Percentiles rank a stretch among this genome's conserved stretches.
Conservation (phyloP, 305 asterid genomes). For the Solanum hybrid region DNA sequence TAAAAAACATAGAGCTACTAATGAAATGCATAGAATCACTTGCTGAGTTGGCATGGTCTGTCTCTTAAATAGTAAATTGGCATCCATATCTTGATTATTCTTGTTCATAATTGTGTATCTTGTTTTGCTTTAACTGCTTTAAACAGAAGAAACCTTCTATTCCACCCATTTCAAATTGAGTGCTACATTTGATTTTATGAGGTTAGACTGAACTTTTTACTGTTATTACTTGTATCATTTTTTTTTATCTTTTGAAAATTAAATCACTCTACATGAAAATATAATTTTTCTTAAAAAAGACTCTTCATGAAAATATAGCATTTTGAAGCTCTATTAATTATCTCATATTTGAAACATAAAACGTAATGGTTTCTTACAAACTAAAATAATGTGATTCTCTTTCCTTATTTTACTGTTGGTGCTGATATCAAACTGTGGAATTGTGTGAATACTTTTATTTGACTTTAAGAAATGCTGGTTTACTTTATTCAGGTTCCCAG, state of each 20-base stretch:
- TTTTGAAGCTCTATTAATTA: not conserved
- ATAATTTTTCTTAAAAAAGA: not conserved
- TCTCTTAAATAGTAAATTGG: not conserved
- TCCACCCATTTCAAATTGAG: not conserved
- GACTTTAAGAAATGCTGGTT: constrained; percentile 11
- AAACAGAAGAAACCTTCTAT: not conserved
- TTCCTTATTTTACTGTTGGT: not conserved
- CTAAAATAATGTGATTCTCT: not conserved
- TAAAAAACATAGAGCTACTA: not conserved
- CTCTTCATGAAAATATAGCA: not conserved
- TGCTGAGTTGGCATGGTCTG: not conserved
- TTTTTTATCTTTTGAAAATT: not conserved
- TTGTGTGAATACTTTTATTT: not conserved
- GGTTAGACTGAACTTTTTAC: not conserved
- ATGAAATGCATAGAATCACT: not conserved
- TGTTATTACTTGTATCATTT: not conserved
- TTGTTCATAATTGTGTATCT: not conserved
- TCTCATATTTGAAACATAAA: not conserved
- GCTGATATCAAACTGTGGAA: not conserved
- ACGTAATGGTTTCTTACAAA: not conserved
- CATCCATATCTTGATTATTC: not conserved
- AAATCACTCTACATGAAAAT: not conserved
- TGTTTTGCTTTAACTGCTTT: not conserved
- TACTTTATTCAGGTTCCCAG: constrained; percentile 60
- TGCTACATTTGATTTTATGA: not conserved